A percentile compares a stretch with the other conserved stretches of the same genome.
Evolutionary conservation across 2,329 filamentous ascomycete genomes (phyloP).

Genomic region (Xylaria sp.): DNA sequence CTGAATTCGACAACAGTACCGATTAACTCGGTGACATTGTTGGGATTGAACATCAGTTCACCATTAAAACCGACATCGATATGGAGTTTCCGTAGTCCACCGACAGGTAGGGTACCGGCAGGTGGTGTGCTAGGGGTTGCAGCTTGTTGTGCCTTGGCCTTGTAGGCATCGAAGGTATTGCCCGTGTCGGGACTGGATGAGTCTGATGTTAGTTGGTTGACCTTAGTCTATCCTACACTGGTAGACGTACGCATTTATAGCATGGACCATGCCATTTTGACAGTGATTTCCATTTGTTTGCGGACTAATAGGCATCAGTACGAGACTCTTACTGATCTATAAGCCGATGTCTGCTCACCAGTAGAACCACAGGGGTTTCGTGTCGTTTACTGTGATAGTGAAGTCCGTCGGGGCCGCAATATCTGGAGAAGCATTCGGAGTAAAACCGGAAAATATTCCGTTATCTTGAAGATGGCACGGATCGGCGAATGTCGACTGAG

Average conservation of each 20-base stretch:
- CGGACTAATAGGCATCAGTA: constrained; percentile 45
- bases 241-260: constrained; percentile 51
- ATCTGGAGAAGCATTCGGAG: constrained; percentile 49
- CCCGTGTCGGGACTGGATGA: constrained; percentile 45
- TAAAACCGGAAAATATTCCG: constrained; percentile 57
- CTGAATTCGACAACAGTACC: constrained; percentile 51
- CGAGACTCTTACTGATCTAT: background rate
- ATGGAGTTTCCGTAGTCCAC: constrained; percentile 49
- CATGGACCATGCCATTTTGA: constrained; percentile 55
- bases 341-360: constrained; percentile 44
- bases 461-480: constrained; percentile 52
- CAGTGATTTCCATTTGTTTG: constrained; percentile 57
- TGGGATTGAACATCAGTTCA: constrained; percentile 49
- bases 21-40: constrained; percentile 49
- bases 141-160: constrained; percentile 42
- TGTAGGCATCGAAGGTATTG: constrained; percentile 53
- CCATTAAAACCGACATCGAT: constrained; percentile 51
- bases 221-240: constrained; percentile 11
- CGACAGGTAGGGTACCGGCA: constrained; percentile 46
- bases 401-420: constrained; percentile 52
- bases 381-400: constrained; percentile 57
- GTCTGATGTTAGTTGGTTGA: constrained; percentile 14
- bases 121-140: constrained; percentile 47
- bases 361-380: constrained; percentile 61
- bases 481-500: constrained; percentile 53